A percentile compares a stretch with the other conserved stretches of the same genome.
Evolutionary conservation across 257 asterid species (phyloP).

Genomic region (Lavandula angustifolia): DNA sequence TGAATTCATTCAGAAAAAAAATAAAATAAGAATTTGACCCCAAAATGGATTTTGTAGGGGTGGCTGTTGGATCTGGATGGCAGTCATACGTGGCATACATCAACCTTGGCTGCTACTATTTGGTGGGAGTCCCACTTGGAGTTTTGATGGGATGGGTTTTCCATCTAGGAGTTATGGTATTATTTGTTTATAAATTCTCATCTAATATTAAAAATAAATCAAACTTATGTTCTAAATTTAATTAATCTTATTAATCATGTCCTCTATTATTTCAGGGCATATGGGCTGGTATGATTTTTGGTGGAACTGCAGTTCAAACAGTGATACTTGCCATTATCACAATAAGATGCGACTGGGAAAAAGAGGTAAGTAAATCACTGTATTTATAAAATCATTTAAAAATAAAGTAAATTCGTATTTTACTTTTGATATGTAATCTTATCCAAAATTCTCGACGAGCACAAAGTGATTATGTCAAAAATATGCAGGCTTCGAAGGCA

Average conservation of each 20-base stretch:
- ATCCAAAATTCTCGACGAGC: neutral
- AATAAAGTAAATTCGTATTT: neutral
- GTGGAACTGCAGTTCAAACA: slow-evolving; percentile 74
- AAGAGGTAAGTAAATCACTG: slow-evolving; percentile 45
- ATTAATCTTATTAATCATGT: no score
- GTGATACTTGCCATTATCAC: slow-evolving; percentile 47
- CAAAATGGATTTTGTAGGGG: slow-evolving; percentile 41
- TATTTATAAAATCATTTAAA: neutral
- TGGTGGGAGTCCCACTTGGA: slow-evolving; percentile 70
- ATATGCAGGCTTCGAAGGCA: slow-evolving; percentile 70
- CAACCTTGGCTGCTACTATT: slow-evolving; percentile 66
- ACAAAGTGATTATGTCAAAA: slow-evolving; percentile 3
- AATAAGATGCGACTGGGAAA: slow-evolving; percentile 67
- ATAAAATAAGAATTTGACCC: no score
- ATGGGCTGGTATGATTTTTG: slow-evolving; percentile 82
- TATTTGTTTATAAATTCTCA: no score
- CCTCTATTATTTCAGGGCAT: slow-evolving; percentile 44
- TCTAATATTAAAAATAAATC: no score
- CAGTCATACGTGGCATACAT: slow-evolving; percentile 74
- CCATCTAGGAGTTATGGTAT: slow-evolving; percentile 65
- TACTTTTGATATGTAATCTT: no score
- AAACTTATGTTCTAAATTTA: no score
- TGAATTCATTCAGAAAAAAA: no score
- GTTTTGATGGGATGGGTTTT: slow-evolving; percentile 66
- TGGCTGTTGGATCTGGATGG: slow-evolving; percentile 91